Evolutionary conservation across 441 rosid species (phyloP), one percentile per base, ranked within the genome.

Genomic region (Gossypium laxum): DNA sequence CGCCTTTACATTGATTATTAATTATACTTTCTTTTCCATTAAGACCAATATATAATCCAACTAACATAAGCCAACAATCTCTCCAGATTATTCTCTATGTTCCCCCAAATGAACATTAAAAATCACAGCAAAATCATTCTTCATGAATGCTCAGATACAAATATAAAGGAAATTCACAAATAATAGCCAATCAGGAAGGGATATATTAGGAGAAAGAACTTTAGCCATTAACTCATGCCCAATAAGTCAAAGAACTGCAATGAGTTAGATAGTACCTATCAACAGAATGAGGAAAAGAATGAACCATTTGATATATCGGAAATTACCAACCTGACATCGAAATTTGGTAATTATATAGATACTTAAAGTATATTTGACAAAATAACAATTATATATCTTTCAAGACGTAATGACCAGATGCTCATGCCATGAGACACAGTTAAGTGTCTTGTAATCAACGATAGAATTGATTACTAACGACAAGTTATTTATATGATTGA

Each of bases 121-220:
- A 30, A 28, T 56, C 54, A 52, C 60, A n/a, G 30, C 5, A 15
- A 30, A 47, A 21, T 26, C 72, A 63, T 54, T 73, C 51, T 57
- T 8, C 45, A 38, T 38, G 10, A 51, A 68, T 22, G 50, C 0
- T 55, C 45, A 47, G 67, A 50, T 28, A 38, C 14, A 62, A 52
- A 51, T 8, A 21, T 12, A 7, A 19, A 0, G 22, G 58, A 60
- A 68, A 38, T 55, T 67, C 43, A 67, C 51, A 66, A 10, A 64
- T n/a, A 18, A 62, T 55, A 72, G 38, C 50, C 38, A 57, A 71
- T 47, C 47, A 70, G 68, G 34, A 61, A 75, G 69, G 14, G 24
- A 68, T 21, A 41, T 65, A 26, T 21, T 56, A 15, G 50, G 43
- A 34, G 43, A 32, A 75, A 74, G 61, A 28, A 65, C 50, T 48